Conservation (phyloP, 2,329 filamentous ascomycete genomes). For the Nakataea oryzae region DNA sequence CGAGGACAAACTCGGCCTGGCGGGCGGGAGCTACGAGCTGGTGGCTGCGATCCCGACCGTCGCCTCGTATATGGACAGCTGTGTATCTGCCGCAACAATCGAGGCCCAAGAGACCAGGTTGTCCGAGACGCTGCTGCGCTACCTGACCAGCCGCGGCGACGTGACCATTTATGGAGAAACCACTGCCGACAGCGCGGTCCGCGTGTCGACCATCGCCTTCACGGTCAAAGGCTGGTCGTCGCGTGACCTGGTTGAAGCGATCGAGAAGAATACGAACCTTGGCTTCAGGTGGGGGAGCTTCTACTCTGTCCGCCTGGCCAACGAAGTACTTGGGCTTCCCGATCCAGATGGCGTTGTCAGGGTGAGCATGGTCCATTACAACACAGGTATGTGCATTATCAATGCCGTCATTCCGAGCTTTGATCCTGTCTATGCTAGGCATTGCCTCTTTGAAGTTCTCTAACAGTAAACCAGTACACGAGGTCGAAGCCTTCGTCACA, state of each 20-base stretch:
- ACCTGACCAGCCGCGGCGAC: constrained; percentile 36
- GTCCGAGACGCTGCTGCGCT: constrained; percentile 44
- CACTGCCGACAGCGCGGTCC: constrained; percentile 29
- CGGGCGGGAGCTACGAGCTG: constrained; percentile 62
- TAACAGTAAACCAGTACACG: constrained; percentile 30
- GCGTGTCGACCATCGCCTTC: constrained; percentile 57
- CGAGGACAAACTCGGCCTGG: constrained; percentile 57
- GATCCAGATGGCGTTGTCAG: constrained; percentile 51
- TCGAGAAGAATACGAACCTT: constrained; percentile 43
- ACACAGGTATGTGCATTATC: constrained; percentile 38
- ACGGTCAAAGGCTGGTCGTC: constrained; percentile 41
- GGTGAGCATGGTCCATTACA: constrained; percentile 57
- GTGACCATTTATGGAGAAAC: constrained; percentile 46
- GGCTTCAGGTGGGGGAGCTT: constrained; percentile 54
- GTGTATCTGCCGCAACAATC: constrained; percentile 33
- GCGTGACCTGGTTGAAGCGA: constrained; percentile 39
- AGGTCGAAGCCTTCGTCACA: constrained; percentile 40
- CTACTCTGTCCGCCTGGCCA: constrained; percentile 47
- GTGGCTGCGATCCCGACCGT: constrained; percentile 52
- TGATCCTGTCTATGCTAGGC: background rate
- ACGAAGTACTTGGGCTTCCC: constrained; percentile 40
- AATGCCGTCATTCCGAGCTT: background rate
- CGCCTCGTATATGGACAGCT: constrained; percentile 41
- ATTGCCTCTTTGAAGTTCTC: constrained; percentile 2
- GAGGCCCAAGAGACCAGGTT: constrained; percentile 45